phyloP scores from a whole-genome alignment of 2,329 filamentous ascomycete species.

The Ascosphaera apis region DNA sequence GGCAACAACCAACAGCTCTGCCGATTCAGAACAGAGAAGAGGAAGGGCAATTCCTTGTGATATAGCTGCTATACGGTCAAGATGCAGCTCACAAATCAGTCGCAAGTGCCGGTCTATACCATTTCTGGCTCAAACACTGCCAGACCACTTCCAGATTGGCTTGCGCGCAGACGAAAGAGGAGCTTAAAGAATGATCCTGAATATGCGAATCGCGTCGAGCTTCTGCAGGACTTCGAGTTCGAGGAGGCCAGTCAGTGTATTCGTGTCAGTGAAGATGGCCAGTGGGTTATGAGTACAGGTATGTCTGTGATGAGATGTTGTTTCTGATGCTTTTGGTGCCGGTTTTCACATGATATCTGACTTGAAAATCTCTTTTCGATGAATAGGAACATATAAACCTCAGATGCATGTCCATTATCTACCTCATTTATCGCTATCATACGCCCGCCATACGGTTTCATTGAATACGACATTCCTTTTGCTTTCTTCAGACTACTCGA shows the following conservation, averaged over 20 bases:
- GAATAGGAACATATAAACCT: conserved; percentile 40
- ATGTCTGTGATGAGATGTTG: conserved; percentile 12
- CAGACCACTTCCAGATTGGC: conserved; percentile 81
- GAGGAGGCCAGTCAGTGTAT: conserved; percentile 86
- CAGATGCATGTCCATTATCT: conserved; percentile 94
- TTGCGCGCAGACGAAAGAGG: conserved; percentile 68
- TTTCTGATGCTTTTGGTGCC: conserved; percentile 4
- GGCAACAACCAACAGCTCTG: no score
- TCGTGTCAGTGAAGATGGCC: conserved; percentile 75
- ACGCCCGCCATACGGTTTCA: conserved; percentile 70
- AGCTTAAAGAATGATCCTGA: conserved; percentile 82
- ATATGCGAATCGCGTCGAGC: conserved; percentile 78
- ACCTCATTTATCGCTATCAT: conserved; percentile 81
- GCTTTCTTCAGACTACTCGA: conserved; percentile 75
- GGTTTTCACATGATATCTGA: conserved; percentile 1
- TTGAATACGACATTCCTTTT: conserved; percentile 81
- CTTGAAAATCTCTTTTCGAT: not conserved
- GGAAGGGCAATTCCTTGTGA: no score
- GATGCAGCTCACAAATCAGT: conserved; percentile 38
- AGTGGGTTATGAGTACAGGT: conserved; percentile 93
- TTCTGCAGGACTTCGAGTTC: conserved; percentile 94
- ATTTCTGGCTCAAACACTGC: conserved; percentile 78
- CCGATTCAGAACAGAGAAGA: no score
- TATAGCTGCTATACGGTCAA: conserved; percentile 4
- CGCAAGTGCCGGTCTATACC: conserved; percentile 76